Evolutionary conservation across 306 rosid genomes (phyloP).

Genomic region (Cucurbita maxima): DNA sequence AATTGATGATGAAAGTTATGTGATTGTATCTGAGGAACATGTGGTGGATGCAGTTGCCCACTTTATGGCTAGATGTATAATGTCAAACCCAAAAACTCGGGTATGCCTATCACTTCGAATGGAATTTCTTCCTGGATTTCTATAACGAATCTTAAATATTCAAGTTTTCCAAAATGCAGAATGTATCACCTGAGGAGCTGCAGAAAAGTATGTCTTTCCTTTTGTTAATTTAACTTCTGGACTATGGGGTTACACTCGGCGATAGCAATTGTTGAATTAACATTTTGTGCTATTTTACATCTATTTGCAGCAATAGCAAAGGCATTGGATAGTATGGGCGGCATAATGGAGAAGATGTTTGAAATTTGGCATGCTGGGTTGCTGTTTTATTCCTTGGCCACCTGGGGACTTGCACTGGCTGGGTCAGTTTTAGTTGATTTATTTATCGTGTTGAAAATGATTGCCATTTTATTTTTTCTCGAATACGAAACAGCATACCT

Average conservation of each 20-base stretch:
- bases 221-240: neutral
- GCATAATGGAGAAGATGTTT: slow-evolving; percentile 51
- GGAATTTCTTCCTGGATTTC: neutral
- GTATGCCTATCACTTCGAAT: slow-evolving; percentile 16
- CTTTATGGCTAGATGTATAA: slow-evolving; percentile 77
- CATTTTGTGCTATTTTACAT: neutral
- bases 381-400: slow-evolving; percentile 62
- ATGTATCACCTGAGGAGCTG: slow-evolving; percentile 69
- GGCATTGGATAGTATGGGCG: slow-evolving; percentile 47
- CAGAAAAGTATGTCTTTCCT: slow-evolving; percentile 51
- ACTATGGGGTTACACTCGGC: neutral
- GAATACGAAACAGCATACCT: neutral
- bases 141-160: slow-evolving; percentile 6
- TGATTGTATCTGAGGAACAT: slow-evolving; percentile 72
- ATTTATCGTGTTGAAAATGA: neutral
- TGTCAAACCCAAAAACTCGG: slow-evolving; percentile 72
- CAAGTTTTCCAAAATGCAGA: slow-evolving; percentile 35
- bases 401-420: slow-evolving; percentile 93
- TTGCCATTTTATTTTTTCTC: neutral
- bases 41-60: slow-evolving; percentile 90
- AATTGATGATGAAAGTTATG: slow-evolving; percentile 61
- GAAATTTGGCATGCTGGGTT: slow-evolving; percentile 79
- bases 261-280: neutral
- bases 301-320: slow-evolving; percentile 50
- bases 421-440: slow-evolving; percentile 34